These are phyloP conservation scores for Penicillium antarcticum DNA, from an alignment of 495 filamentous ascomycete genomes.

Conservation along the genomic window DNA sequence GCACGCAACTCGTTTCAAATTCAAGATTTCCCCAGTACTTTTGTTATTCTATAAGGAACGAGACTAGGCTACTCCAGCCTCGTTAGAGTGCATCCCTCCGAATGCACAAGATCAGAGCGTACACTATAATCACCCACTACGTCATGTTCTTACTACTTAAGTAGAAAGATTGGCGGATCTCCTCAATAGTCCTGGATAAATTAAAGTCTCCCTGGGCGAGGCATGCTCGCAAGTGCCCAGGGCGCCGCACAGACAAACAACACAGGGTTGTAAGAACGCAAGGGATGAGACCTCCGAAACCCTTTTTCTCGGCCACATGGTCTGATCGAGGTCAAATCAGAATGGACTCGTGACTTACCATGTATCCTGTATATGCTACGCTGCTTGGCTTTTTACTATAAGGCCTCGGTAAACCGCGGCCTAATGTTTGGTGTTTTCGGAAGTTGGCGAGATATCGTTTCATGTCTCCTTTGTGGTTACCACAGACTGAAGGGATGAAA, in stretches of 20 bases:
- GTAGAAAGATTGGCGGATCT: background rate
- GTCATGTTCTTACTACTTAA: slow-evolving; percentile 5
- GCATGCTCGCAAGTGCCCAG: slow-evolving; percentile 6
- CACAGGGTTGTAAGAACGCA: slow-evolving; percentile 19
- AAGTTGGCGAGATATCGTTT: background rate
- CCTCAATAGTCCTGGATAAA: background rate
- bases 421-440: slow-evolving; percentile 50
- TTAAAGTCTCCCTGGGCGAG: background rate
- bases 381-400: slow-evolving; percentile 78
- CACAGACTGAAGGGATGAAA: no score
- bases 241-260: slow-evolving; percentile 17
- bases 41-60: no score
- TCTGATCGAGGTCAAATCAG: background rate
- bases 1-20: slow-evolving; percentile 88
- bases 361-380: slow-evolving; percentile 84
- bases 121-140: background rate
- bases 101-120: slow-evolving; percentile 17
- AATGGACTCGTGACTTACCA: slow-evolving; percentile 41
- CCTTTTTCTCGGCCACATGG: slow-evolving; percentile 24
- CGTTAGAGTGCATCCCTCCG: slow-evolving; percentile 72
- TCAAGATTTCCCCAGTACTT: no score
- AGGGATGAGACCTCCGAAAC: slow-evolving; percentile 23
- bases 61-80: slow-evolving; percentile 76
- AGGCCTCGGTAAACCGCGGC: slow-evolving; percentile 82
- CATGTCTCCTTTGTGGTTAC: no score